Percentiles rank a stretch among this genome's conserved stretches.
Conservation (phyloP, 495 filamentous ascomycete species). For the Penicillium steckii region DNA sequence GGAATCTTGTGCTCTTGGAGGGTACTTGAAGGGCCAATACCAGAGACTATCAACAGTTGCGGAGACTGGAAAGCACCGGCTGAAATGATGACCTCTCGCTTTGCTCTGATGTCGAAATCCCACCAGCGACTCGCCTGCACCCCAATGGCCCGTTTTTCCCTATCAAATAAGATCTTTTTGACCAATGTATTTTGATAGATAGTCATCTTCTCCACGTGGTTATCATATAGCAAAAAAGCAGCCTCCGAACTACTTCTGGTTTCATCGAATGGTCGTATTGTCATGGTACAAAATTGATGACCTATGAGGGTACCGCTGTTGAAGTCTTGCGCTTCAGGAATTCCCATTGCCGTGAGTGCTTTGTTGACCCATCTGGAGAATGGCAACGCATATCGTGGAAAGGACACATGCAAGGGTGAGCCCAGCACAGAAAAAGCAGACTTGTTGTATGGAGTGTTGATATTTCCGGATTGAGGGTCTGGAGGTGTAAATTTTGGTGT, state of each 20-base stretch:
- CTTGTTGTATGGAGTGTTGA: slow-evolving; percentile 23
- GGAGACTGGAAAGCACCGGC: slow-evolving; percentile 17
- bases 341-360: slow-evolving; percentile 26
- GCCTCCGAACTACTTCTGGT: slow-evolving; percentile 40
- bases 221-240: slow-evolving; percentile 24
- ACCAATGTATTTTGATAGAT: slow-evolving; percentile 11
- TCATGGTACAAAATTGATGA: slow-evolving; percentile 33
- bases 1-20: slow-evolving; percentile 36
- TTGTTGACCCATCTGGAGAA: slow-evolving; percentile 33
- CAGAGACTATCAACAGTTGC: slow-evolving; percentile 28
- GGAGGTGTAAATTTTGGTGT: slow-evolving; percentile 32
- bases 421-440: slow-evolving; percentile 22
- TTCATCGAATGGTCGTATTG: slow-evolving; percentile 31
- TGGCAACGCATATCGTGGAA: slow-evolving; percentile 26
- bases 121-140: neutral
- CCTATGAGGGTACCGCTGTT: slow-evolving; percentile 32
- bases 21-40: slow-evolving; percentile 40
- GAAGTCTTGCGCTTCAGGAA: slow-evolving; percentile 27
- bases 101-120: slow-evolving; percentile 11
- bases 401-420: slow-evolving; percentile 36
- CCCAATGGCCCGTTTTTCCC: slow-evolving; percentile 2
- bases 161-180: slow-evolving; percentile 4
- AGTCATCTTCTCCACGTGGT: slow-evolving; percentile 1
- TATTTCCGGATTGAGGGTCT: slow-evolving; percentile 11
- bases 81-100: slow-evolving; percentile 11